These are phyloP conservation scores for Hsuehochloa calcarea DNA, from an alignment of 176 grass and related monocot genomes.

Conservation along the genomic window DNA sequence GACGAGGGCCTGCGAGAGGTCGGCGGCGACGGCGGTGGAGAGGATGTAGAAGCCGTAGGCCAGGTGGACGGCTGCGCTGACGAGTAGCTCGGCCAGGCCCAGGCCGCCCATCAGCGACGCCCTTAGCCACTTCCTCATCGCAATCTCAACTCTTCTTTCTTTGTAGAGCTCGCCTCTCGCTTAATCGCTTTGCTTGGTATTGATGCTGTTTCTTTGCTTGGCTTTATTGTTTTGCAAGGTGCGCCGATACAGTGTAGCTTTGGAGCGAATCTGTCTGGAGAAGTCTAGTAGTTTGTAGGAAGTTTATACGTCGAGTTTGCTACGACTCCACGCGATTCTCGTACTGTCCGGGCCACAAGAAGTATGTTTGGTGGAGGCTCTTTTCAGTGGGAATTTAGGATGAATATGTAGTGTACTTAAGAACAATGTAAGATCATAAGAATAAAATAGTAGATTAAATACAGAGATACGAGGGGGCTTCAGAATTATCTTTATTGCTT, in stretches of 20 bases:
- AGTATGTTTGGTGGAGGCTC: background rate
- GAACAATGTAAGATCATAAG: no score
- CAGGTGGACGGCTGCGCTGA: conserved; percentile 60
- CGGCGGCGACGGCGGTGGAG: conserved; percentile 42
- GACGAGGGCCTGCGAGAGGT: conserved; percentile 37
- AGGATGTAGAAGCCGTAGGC: conserved; percentile 83
- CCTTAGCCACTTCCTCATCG: conserved; percentile 1
- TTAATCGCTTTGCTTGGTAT: background rate
- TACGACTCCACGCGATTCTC: background rate
- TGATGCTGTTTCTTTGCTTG: background rate
- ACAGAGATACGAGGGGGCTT: no score
- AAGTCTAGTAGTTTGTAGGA: conserved; percentile 3
- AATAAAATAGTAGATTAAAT: no score
- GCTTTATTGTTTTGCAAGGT: background rate
- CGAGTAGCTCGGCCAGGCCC: conserved; percentile 50
- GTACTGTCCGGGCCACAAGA: background rate
- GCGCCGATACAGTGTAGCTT: background rate
- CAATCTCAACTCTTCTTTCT: background rate
- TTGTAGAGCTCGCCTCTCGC: background rate
- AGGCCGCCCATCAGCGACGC: conserved; percentile 18
- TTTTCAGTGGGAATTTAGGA: no score
- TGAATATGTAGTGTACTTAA: no score
- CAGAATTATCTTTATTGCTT: no score
- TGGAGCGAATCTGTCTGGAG: conserved; percentile 5
- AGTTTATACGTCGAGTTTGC: background rate